Percentiles rank a stretch among this genome's conserved stretches.
Evolutionary conservation across 2,329 filamentous ascomycete species (phyloP).

Genomic region (Tolypocladium cylindrosporum): DNA sequence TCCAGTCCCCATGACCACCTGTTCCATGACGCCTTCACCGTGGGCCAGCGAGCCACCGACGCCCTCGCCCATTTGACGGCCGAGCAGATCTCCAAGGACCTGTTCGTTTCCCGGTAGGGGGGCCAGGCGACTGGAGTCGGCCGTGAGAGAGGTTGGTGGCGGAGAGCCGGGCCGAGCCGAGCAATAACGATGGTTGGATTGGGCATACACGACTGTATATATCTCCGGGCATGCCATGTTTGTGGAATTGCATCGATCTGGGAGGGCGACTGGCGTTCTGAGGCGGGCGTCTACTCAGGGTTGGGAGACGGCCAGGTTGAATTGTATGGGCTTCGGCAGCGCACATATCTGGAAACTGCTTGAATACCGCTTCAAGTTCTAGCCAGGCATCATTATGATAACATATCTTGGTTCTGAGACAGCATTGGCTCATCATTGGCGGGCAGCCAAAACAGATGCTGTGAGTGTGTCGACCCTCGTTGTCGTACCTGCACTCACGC

Average conservation of each 20-base stretch:
- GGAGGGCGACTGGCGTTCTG: background rate
- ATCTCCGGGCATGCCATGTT: background rate
- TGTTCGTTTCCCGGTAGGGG: conserved; percentile 9
- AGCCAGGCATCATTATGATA: background rate
- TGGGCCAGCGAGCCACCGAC: conserved; percentile 24
- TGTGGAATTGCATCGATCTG: background rate
- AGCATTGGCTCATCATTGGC: background rate
- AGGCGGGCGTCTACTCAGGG: background rate
- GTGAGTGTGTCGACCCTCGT: no score
- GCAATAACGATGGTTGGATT: background rate
- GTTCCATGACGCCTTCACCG: conserved; percentile 40
- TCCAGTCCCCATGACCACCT: conserved; percentile 34
- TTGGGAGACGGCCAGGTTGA: background rate
- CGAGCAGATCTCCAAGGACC: conserved; percentile 9
- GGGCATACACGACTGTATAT: background rate
- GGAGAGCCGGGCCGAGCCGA: background rate
- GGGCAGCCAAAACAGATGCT: no score
- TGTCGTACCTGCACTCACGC: no score
- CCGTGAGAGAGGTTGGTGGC: background rate
- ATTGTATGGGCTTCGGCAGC: background rate
- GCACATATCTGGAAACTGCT: background rate
- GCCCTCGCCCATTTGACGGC: conserved; percentile 8
- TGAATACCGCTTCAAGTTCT: background rate
- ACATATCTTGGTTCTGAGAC: background rate
- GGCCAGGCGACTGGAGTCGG: background rate